A percentile compares a stretch with the other conserved stretches of the same genome.
These are phyloP conservation scores for Asclepias syriaca DNA, from an alignment of 257 asterid species.

Conservation along the genomic window DNA sequence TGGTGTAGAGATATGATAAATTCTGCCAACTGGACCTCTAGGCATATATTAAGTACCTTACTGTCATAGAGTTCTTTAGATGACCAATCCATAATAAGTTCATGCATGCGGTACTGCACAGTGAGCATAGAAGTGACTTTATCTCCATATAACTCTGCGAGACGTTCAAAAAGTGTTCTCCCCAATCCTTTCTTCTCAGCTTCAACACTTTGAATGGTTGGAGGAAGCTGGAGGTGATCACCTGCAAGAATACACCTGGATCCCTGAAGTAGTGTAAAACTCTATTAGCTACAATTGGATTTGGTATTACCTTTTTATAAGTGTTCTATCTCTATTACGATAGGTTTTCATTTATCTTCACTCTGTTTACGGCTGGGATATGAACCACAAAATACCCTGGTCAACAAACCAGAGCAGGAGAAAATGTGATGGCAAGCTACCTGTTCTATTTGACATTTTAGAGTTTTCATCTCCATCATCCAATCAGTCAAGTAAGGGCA, in stretches of 20 bases:
- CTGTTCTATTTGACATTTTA: not conserved
- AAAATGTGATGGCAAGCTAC: not conserved
- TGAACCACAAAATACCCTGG: not conserved
- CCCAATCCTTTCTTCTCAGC: slow-evolving; percentile 95
- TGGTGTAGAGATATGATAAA: not conserved
- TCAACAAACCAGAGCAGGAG: not conserved
- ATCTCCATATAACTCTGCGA: slow-evolving; percentile 77
- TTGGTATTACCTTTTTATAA: not conserved
- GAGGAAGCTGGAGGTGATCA: slow-evolving; percentile 98
- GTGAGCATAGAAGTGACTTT: slow-evolving; percentile 86
- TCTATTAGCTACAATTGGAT: slow-evolving; percentile 16
- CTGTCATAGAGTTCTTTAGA: slow-evolving; percentile 78
- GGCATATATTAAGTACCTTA: slow-evolving; percentile 52
- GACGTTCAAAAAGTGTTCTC: slow-evolving; percentile 91
- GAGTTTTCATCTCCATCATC: not conserved
- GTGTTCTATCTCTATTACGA: not conserved
- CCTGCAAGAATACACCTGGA: slow-evolving; percentile 89
- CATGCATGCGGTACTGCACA: slow-evolving; percentile 97
- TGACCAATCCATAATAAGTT: slow-evolving; percentile 92
- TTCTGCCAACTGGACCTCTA: slow-evolving; percentile 9
- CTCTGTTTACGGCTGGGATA: not conserved
- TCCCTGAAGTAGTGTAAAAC: slow-evolving; percentile 46
- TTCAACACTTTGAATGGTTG: slow-evolving; percentile 95
- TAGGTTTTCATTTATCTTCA: not conserved
- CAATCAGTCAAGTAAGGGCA: not conserved